phyloP scores from a whole-genome alignment of 192 early-diverging fungal species.

The Rhizophlyctis rosea region DNA sequence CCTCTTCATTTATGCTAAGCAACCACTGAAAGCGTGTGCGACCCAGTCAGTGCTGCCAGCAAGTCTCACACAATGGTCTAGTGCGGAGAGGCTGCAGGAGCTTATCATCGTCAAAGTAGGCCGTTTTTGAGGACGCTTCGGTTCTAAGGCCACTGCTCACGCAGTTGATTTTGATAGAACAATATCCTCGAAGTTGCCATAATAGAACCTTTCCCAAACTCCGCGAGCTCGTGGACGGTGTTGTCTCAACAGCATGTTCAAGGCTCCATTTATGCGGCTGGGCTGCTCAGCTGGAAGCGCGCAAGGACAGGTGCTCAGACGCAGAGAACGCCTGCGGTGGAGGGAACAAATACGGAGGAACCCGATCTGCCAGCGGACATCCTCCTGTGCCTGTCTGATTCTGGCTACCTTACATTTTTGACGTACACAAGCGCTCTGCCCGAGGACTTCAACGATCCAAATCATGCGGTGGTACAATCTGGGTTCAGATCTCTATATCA shows the following conservation, averaged over 20 bases:
- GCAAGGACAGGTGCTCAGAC: background rate
- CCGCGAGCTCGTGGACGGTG: background rate
- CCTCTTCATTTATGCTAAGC: background rate
- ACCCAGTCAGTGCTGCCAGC: background rate
- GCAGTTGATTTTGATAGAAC: too few relatives aligned
- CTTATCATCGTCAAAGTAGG: background rate
- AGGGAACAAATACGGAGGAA: background rate
- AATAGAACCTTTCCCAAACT: background rate
- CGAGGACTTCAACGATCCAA: background rate
- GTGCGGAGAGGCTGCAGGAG: background rate
- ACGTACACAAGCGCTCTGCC: background rate
- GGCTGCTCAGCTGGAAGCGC: background rate
- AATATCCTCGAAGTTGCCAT: background rate
- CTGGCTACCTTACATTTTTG: conserved; percentile 29
- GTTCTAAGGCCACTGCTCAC: background rate
- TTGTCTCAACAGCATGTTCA: background rate
- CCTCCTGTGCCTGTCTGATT: conserved; percentile 21
- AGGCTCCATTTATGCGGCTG: background rate
- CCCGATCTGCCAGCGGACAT: too few relatives aligned
- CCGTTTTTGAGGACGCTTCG: background rate
- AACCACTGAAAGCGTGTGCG: background rate
- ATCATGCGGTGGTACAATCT: background rate
- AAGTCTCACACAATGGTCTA: background rate
- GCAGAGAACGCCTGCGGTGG: background rate
- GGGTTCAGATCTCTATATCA: background rate